A percentile compares a stretch with the other conserved stretches of the same genome.
Evolutionary conservation across 225 moss, liverwort and hornwort genomes (phyloP).

Genomic region (Rhytidiadelphus loreus): DNA sequence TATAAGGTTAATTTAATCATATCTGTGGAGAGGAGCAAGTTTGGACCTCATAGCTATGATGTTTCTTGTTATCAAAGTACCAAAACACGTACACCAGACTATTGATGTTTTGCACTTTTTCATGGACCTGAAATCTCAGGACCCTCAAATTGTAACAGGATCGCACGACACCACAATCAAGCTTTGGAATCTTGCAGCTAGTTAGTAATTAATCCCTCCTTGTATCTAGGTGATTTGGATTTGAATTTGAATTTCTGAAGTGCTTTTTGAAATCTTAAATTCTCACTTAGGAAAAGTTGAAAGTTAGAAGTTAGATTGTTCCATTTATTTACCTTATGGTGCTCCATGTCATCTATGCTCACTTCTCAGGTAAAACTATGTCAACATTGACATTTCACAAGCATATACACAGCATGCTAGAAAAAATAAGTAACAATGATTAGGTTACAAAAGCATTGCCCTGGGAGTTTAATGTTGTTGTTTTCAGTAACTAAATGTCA

Average conservation of each 20-base stretch:
- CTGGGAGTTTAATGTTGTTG: no score
- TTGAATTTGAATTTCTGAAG: neutral
- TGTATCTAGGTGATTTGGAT: neutral
- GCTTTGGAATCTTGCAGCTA: conserved; percentile 98
- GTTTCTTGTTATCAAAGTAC: neutral
- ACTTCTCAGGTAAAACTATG: conserved; percentile 76
- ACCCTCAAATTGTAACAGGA: conserved; percentile 97
- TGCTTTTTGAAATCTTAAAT: neutral
- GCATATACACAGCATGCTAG: no score
- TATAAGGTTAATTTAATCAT: neutral
- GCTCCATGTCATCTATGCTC: neutral
- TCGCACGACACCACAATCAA: conserved; percentile 99
- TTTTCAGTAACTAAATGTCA: no score
- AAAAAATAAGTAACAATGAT: no score
- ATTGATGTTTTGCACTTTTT: neutral
- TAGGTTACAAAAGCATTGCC: no score
- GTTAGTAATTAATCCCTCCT: conserved; percentile 23
- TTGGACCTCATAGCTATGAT: neutral
- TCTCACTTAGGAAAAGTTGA: neutral
- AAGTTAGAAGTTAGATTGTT: neutral
- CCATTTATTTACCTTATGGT: neutral
- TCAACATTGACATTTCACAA: conserved; percentile 96
- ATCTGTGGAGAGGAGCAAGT: neutral
- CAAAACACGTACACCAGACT: neutral
- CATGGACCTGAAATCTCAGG: conserved; percentile 31